Conservation (phyloP, 768 basidiomycete species). For the Kwoniella heveanensis region DNA sequence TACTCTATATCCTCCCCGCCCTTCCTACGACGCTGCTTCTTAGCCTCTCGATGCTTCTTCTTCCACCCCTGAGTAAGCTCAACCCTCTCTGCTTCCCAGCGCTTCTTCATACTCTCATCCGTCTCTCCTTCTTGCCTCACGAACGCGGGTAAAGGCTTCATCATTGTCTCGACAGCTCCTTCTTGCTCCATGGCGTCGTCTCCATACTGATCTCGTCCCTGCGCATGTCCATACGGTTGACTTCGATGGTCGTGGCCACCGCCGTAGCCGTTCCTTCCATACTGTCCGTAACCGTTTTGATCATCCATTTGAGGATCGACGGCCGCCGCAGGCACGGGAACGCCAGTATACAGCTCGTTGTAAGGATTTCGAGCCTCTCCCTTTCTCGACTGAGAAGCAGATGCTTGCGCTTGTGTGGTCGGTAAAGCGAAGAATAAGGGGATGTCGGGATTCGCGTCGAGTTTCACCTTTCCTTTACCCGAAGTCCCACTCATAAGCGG, state of each 20-base stretch:
- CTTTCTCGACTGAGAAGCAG: not conserved
- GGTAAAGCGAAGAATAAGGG: conserved; percentile 47
- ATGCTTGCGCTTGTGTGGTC: conserved; percentile 6
- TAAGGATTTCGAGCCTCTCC: conserved; percentile 19
- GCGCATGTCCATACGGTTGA: not conserved
- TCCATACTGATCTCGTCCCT: not conserved
- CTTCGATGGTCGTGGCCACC: not conserved
- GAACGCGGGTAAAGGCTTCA: conserved; percentile 23
- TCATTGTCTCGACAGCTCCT: not conserved
- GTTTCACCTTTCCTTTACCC: conserved; percentile 25
- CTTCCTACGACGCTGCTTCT: conserved; percentile 50
- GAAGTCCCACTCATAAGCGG: not conserved
- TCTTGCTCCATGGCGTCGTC: conserved; percentile 6
- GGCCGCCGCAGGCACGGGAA: not conserved
- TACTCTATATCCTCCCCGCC: conserved; percentile 41
- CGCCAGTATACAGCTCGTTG: conserved; percentile 15
- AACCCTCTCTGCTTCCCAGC: conserved; percentile 53
- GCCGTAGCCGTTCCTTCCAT: not conserved
- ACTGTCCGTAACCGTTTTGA: not conserved
- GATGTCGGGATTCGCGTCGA: conserved; percentile 32
- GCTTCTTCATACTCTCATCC: conserved; percentile 48
- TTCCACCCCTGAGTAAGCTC: conserved; percentile 57
- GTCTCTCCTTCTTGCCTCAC: conserved; percentile 32
- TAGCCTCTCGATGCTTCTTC: conserved; percentile 55
- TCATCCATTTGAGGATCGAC: not conserved